Evolutionary conservation across 768 basidiomycete species (phyloP), one percentile per base, ranked within the genome.

Genomic region (Rhizopogon roseolus): DNA sequence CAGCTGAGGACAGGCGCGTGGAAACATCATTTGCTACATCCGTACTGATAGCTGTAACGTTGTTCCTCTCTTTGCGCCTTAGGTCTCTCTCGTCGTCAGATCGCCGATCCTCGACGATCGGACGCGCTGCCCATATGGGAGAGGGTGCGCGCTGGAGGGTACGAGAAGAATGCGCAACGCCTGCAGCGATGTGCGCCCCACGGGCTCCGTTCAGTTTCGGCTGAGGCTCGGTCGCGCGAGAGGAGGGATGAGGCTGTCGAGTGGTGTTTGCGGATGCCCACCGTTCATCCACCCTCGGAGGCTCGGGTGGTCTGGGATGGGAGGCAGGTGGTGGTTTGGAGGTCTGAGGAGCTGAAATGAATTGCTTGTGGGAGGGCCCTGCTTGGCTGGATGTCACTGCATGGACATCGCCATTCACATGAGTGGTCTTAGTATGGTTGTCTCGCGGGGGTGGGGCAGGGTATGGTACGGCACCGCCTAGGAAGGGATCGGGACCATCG

Each of bases 1-100:
- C 62, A 1, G 73, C 68, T 10, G 72, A 74, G 2, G 71, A 69
- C 52, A 60, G 64, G 50, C 57, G 68, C 42, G 58, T 27, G 2
- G 29, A 58, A 44, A 57, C 50, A 19, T 53, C 49, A 40, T 19
- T 43, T 7, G 50, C 52, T n/a, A 54, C 38, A 17, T 43, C 41
- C 5, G 45, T 19, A 8, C 17, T 10, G 41, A 41, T 16, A 22
- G 8, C 25, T 11, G 34, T 5, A 10, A 16, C 11, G 22, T 19
- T 49, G 36, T 56, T 63, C 45, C 53, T 59, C 28, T 29, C 37
- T 48, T 56, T 60, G 28, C 40, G n/a, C 17, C 25, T 58, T 19
- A 19, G 41, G 16, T 69, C 66, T 28, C 58, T 50, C 52, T 68
- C 67, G 4, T 70, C 66, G 25, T 70, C 68, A 13, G 68, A 66